phyloP scores from a whole-genome alignment of 1,284 basidiomycete genomes.

The Leccinum pachyderme region DNA sequence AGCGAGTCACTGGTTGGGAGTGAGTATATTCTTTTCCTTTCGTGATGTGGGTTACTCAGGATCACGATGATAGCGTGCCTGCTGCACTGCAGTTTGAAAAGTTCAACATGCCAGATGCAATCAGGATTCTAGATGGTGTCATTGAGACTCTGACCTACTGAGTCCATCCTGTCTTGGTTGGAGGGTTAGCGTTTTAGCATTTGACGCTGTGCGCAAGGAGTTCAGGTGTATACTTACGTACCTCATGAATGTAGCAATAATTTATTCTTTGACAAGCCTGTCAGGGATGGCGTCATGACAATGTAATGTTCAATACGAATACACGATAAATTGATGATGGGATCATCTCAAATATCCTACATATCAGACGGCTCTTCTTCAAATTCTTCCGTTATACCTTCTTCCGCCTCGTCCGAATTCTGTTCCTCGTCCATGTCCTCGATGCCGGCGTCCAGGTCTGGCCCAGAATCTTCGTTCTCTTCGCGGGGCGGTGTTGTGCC shows the following conservation, averaged over 20 bases:
- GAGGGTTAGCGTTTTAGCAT: background rate
- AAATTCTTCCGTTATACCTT: conserved; percentile 29
- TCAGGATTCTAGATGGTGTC: conserved; percentile 80
- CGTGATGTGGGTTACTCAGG: conserved; percentile 3
- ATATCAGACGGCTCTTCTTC: conserved; percentile 30
- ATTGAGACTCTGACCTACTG: conserved; percentile 81
- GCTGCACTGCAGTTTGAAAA: conserved; percentile 84
- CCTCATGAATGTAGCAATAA: background rate
- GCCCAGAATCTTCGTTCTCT: conserved; percentile 54
- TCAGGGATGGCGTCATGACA: background rate
- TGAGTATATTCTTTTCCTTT: conserved; percentile 44
- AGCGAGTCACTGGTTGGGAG: conserved; percentile 89
- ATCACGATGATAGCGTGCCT: conserved; percentile 57
- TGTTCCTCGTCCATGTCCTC: conserved; percentile 68
- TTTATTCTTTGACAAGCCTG: background rate
- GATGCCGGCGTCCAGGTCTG: conserved; percentile 68
- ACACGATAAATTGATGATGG: background rate
- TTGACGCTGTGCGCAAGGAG: background rate
- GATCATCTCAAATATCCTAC: conserved; percentile 4
- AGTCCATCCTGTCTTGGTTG: conserved; percentile 1
- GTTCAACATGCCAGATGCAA: conserved; percentile 85
- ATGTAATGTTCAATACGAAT: background rate
- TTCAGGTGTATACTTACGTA: conserved; percentile 1
- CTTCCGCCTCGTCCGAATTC: conserved; percentile 29
- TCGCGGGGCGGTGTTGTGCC: conserved; percentile 49